Percentiles rank a stretch among this genome's conserved stretches.
phyloP scores from a whole-genome alignment of 2,329 filamentous ascomycete genomes.

The Colletotrichum cordylinicola region DNA sequence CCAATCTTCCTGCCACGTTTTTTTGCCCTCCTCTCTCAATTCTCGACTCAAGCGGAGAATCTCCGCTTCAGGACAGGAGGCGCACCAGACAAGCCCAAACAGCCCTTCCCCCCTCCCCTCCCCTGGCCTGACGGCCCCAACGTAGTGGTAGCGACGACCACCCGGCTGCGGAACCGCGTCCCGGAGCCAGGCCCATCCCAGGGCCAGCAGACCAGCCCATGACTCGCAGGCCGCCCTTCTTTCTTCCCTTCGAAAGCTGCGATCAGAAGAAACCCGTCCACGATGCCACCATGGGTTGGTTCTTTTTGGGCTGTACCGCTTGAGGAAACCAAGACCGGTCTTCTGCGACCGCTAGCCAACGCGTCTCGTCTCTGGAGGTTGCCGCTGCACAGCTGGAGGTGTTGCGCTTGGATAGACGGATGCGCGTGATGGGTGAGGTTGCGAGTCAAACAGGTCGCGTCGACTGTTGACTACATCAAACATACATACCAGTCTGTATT shows the following conservation, averaged over 20 bases:
- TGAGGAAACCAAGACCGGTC: neutral
- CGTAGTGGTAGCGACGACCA: slow-evolving; percentile 17
- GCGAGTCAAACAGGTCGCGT: neutral
- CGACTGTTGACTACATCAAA: neutral
- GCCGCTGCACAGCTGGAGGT: neutral
- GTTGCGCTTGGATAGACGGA: neutral
- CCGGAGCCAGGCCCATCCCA: slow-evolving; percentile 12
- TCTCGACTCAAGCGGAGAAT: slow-evolving; percentile 16
- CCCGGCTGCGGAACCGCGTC: slow-evolving; percentile 8
- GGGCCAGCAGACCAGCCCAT: neutral
- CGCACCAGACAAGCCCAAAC: neutral
- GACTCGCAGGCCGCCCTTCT: slow-evolving; percentile 3
- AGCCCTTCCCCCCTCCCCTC: neutral
- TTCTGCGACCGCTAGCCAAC: neutral
- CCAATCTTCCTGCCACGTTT: slow-evolving; percentile 21
- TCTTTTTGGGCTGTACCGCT: neutral
- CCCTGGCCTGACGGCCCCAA: slow-evolving; percentile 12
- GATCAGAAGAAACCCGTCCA: neutral
- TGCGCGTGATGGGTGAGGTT: neutral
- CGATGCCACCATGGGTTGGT: neutral
- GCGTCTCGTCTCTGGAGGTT: neutral
- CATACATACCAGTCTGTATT: neutral
- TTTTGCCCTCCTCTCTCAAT: neutral
- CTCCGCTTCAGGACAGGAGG: slow-evolving; percentile 7
- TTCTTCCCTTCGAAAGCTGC: neutral